A percentile compares a stretch with the other conserved stretches of the same genome.
Conservation (phyloP, 768 basidiomycete genomes). For the Suillus americanus region DNA sequence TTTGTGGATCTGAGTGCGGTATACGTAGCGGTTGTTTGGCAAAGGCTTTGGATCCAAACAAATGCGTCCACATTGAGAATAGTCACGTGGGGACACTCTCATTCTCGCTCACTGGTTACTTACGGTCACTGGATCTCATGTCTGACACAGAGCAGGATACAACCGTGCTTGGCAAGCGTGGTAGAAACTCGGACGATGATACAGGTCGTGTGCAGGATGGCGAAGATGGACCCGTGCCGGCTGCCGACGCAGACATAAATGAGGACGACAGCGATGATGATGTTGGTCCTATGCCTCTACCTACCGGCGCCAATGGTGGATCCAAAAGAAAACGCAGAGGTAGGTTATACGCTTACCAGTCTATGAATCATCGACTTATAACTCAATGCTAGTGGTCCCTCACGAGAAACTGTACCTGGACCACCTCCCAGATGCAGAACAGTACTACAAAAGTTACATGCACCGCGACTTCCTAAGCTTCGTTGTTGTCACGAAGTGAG, state of each 20-base stretch:
- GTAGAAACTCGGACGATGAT: conserved; percentile 37
- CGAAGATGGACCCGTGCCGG: conserved; percentile 24
- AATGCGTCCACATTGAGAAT: background rate
- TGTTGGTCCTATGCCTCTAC: conserved; percentile 86
- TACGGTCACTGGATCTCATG: conserved; percentile 27
- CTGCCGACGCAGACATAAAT: conserved; percentile 21
- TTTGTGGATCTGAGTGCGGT: background rate
- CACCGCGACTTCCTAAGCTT: conserved; percentile 92
- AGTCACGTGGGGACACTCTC: background rate
- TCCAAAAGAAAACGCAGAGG: conserved; percentile 85
- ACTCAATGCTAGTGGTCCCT: conserved; percentile 67
- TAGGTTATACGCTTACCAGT: conserved; percentile 30
- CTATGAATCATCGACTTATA: conserved; percentile 6
- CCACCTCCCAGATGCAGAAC: conserved; percentile 87
- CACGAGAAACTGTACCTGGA: conserved; percentile 93
- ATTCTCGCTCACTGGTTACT: background rate
- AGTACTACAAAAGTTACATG: conserved; percentile 99
- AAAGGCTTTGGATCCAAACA: conserved; percentile 16
- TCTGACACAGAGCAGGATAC: conserved; percentile 48
- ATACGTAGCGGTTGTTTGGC: conserved; percentile 21
- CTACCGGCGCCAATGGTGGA: conserved; percentile 33
- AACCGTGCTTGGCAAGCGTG: conserved; percentile 65
- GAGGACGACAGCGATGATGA: conserved; percentile 68
- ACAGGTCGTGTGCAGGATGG: conserved; percentile 1
- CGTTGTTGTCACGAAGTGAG: conserved; percentile 83